Evolutionary conservation across 1,284 basidiomycete species (phyloP).

Genomic region (Cryptococcus depauperatus): DNA sequence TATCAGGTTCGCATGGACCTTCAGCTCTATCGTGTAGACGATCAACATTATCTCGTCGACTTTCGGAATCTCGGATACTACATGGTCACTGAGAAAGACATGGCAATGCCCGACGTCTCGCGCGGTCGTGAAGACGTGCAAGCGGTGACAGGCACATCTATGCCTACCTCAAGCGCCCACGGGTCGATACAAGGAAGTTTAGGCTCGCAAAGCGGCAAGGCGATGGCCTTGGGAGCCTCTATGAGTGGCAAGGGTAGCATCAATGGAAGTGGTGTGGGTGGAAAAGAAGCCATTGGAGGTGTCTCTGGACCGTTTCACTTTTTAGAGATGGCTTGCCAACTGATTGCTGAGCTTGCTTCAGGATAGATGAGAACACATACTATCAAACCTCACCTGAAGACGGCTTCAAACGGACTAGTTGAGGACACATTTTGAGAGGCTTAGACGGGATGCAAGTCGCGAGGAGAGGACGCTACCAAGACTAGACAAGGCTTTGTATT

Average conservation of each 20-base stretch:
- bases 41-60: conserved; percentile 93
- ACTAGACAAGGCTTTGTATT: no score
- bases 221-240: no score
- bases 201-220: not conserved
- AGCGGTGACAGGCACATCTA: not conserved
- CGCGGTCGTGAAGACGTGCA: not conserved
- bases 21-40: conserved; percentile 91
- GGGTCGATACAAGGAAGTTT: not conserved
- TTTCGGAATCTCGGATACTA: conserved; percentile 96
- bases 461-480: no score
- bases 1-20: conserved; percentile 92
- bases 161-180: not conserved
- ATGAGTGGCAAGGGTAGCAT: conserved; percentile 1
- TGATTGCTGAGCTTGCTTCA: conserved; percentile 50
- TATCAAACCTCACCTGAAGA: no score
- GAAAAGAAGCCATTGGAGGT: conserved; percentile 61
- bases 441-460: no score
- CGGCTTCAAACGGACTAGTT: no score
- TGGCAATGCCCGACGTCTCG: conserved; percentile 12
- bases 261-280: conserved; percentile 59
- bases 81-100: conserved; percentile 41
- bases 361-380: no score
- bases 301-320: conserved; percentile 86
- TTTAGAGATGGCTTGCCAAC: conserved; percentile 78
- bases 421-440: no score